Base-by-base conservation (phyloP, 1,284 basidiomycete genomes). In the Cronartium quercuum region DNA sequence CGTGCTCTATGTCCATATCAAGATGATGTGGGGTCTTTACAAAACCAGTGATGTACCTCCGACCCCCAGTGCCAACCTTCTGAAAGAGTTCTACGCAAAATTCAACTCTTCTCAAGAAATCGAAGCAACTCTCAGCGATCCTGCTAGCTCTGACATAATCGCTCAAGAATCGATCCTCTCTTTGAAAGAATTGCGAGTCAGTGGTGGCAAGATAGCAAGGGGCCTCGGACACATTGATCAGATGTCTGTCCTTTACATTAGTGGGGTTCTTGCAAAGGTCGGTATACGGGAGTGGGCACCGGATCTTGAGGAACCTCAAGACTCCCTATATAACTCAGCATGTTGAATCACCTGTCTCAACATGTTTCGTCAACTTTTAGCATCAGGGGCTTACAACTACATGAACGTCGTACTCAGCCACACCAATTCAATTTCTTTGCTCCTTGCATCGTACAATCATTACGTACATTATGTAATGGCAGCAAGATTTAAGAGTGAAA, bases 1-100 rank as follows among this genome's bases (percentile, higher is more conserved):
- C 24, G 37, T 60, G n/a, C 57, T 70, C 13, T 70, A 62, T 21
- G 68, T 70, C 42, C 68, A 70, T 42, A 63, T 70, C 35, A 61
- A 47, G 29, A 29, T 70, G 21, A 35, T 70, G 12, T 70, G 68
- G 68, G 68, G 68, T 34, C 35, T 70, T 15, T 24, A 41, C 34
- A 29, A 42, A 9, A 7, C 61, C 34, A 60, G 40, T 5, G 34
- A 55, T 3, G 41, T 70, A 6, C 58, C 58, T 7, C 15, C 15
- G 12, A 21, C 57, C 2, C 68, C 68, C n/a, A 29, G 7, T 13
- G 9, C 13, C 10, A 29, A 24, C 37, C 57, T 34, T n/a, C 34
- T 70, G n/a, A 58, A 44, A 15, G 68, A 60, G 18, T 70, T 70
- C 35, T 29, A 62, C 40, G 51, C 55, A 6, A n/a, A 42, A 18